phyloP scores from a whole-genome alignment of 768 basidiomycete genomes.

The Cyclocybe cylindracea region DNA sequence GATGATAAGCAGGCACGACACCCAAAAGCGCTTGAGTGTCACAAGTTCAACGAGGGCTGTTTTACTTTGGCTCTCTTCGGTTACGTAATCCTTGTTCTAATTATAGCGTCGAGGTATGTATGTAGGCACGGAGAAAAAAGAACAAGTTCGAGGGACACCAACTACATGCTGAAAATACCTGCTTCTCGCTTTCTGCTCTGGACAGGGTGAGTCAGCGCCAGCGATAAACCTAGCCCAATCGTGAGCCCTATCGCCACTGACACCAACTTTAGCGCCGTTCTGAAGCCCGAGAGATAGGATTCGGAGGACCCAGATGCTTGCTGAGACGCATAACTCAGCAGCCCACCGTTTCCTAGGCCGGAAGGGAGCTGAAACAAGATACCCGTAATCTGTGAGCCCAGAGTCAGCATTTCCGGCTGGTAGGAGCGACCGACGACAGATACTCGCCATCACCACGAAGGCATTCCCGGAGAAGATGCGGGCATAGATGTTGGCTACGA shows the following conservation, averaged over 20 bases:
- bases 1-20: too few species aligned
- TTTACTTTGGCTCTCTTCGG: too few species aligned
- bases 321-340: slow-evolving; percentile 67
- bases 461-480: slow-evolving; percentile 73
- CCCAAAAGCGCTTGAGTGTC: too few species aligned
- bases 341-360: slow-evolving; percentile 77
- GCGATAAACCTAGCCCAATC: slow-evolving; percentile 73
- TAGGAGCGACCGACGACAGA: not conserved
- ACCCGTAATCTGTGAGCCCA: slow-evolving; percentile 54
- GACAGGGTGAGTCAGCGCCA: slow-evolving; percentile 66
- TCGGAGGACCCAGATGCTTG: slow-evolving; percentile 50
- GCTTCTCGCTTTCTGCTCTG: slow-evolving; percentile 57
- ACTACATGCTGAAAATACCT: slow-evolving; percentile 62
- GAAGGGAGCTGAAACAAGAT: slow-evolving; percentile 86
- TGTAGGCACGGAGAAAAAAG: too few species aligned
- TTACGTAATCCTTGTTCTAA: too few species aligned
- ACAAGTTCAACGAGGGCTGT: too few species aligned
- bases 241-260: slow-evolving; percentile 79
- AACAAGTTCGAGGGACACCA: not conserved
- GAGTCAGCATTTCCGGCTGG: slow-evolving; percentile 6
- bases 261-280: slow-evolving; percentile 74
- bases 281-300: slow-evolving; percentile 70
- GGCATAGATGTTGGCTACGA: slow-evolving; percentile 77
- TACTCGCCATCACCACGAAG: slow-evolving; percentile 77
- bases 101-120: too few species aligned